Evolutionary conservation across 495 filamentous ascomycete species (phyloP).

Genomic region (Penicillium tannophilum): DNA sequence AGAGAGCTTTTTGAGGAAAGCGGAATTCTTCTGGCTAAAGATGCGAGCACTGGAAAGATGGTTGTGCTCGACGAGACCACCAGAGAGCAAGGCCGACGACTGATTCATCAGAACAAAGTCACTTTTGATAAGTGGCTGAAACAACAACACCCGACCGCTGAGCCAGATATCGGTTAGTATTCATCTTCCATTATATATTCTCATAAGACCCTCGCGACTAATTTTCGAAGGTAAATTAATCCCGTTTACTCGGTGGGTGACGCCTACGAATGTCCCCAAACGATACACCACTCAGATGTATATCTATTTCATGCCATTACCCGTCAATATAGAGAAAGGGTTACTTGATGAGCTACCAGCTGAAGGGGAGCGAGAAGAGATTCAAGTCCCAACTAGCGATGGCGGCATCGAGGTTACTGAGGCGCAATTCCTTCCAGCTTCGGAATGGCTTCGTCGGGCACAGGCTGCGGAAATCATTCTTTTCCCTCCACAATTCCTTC

Average conservation of each 20-base stretch:
- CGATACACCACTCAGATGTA: constrained; percentile 97
- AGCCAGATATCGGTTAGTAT: constrained; percentile 64
- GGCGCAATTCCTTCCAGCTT: constrained; percentile 70
- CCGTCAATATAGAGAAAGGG: constrained; percentile 40
- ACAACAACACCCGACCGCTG: constrained; percentile 58
- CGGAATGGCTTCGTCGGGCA: constrained; percentile 67
- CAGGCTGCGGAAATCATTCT: constrained; percentile 70
- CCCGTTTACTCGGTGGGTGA: constrained; percentile 92
- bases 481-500: constrained; percentile 87
- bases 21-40: constrained; percentile 78
- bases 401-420: constrained; percentile 84
- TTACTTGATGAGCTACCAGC: constrained; percentile 33
- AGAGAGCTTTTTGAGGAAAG: constrained; percentile 95
- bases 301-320: constrained; percentile 83
- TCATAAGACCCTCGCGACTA: not conserved
- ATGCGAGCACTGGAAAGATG: constrained; percentile 45
- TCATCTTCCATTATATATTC: not conserved
- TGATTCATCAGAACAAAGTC: constrained; percentile 63
- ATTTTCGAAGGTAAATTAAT: constrained; percentile 57
- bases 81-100: constrained; percentile 65
- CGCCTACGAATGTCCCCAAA: constrained; percentile 67
- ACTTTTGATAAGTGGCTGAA: constrained; percentile 69
- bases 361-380: constrained; percentile 41
- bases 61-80: constrained; percentile 60
- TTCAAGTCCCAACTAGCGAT: constrained; percentile 70